Base-by-base conservation (phyloP, 2,329 filamentous ascomycete genomes). In the Fusarium duplospermum region DNA sequence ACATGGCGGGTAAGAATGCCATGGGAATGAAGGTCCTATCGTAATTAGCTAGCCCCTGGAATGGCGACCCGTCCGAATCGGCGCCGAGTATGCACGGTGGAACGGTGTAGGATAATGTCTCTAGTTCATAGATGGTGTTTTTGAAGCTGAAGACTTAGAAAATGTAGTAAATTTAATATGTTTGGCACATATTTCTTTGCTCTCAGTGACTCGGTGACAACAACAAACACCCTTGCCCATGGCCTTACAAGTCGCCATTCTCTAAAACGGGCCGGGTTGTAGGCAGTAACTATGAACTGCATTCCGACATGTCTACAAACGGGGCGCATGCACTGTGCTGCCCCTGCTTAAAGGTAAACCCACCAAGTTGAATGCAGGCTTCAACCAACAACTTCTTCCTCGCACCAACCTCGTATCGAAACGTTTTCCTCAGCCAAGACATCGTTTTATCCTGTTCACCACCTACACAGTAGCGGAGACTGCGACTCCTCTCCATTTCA, bases 1-100 rank as follows among this genome's bases (percentile, higher is more conserved):
- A 59, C 0, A 24, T 82, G 24, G 81, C 61, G 24, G 24, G 61
- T 2, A 50, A 62, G 16, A 52, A 14, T 27, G 56, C 56, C 4
- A 24, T 24, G 56, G 56, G 56, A 38, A 40, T 58, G 56, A 58
- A 58, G 22, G 33, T 57, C 54, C 54, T 57, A 11, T 24, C 31
- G 31, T 57, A 10, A 42, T 22, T 42, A 11, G 7, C 7, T 11
- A 27, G 16, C 4, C 2, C 14, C 42, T 14, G 22, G 3, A 9
- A 24, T 27, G 4, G 14, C 14, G 20, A 6, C 2, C 14, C 0
- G 13, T 3, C 4, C 14, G 1, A 18, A 8, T 27, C 24, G 42
- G 4, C 22, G 27, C 22, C 22, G 8, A 6, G 10, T 18, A 47
- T 24, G 4, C 3, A 3, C 14, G 14, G 22, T 27, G 8, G 14